Conservation (phyloP, 2,329 filamentous ascomycete species). For the Calonectria pseudoturangicola region DNA sequence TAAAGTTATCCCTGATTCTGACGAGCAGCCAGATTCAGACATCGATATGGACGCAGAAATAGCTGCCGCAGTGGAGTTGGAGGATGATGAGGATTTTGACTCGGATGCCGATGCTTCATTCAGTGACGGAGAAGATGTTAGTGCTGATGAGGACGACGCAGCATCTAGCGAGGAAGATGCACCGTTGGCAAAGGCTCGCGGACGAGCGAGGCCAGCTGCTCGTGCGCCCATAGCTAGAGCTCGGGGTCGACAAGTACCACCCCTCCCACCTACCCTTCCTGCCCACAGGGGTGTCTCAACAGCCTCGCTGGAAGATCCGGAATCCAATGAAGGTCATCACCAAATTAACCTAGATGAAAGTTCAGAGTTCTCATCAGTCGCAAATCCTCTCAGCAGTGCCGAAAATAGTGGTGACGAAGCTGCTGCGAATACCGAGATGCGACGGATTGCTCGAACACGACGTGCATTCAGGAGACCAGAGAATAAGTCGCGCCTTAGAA, state of each 20-base stretch:
- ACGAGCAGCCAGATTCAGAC: conserved; percentile 48
- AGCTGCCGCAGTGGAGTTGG: conserved; percentile 51
- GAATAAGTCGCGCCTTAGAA: conserved; percentile 56
- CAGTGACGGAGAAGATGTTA: conserved; percentile 42
- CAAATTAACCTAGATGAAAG: conserved; percentile 19
- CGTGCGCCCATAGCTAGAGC: not conserved
- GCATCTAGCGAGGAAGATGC: conserved; percentile 56
- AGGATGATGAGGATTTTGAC: conserved; percentile 36
- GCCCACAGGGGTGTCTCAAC: not conserved
- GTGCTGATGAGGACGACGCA: conserved; percentile 43
- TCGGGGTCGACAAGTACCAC: not conserved
- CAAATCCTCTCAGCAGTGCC: conserved; percentile 33
- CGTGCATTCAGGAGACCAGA: conserved; percentile 59
- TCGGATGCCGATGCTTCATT: conserved; percentile 45
- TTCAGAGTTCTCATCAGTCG: conserved; percentile 32
- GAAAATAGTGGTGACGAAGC: conserved; percentile 49
- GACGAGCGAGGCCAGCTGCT: not conserved
- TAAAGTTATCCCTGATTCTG: conserved; percentile 56
- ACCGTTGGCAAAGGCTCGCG: conserved; percentile 44
- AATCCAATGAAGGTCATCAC: conserved; percentile 18
- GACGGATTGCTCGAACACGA: conserved; percentile 52
- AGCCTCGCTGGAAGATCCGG: not conserved
- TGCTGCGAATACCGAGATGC: conserved; percentile 44
- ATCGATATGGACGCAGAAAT: conserved; percentile 59
- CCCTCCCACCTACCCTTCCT: not conserved